These are phyloP conservation scores for Clonostachys solani DNA, from an alignment of 2,329 filamentous ascomycete species.

Conservation along the genomic window DNA sequence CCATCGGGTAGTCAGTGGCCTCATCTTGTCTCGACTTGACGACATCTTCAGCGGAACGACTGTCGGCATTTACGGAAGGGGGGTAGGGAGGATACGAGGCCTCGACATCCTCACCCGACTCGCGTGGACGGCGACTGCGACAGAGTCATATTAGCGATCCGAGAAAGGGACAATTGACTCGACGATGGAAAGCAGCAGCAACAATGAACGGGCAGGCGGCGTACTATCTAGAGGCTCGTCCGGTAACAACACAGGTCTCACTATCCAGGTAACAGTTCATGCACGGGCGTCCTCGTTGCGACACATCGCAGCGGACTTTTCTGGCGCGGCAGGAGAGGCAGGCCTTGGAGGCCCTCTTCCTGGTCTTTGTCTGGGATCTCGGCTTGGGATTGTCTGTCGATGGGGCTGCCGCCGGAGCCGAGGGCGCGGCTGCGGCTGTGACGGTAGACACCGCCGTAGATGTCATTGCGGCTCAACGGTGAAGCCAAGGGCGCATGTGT, in stretches of 20 bases:
- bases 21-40: constrained; percentile 17
- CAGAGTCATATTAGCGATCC: background rate
- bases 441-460: too few species aligned
- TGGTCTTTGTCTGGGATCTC: constrained; percentile 26
- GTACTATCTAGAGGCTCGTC: constrained; percentile 32
- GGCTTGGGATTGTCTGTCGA: constrained; percentile 15
- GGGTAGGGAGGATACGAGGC: constrained; percentile 20
- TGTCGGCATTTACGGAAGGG: constrained; percentile 13
- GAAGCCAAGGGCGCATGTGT: too few species aligned
- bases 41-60: constrained; percentile 17
- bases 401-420: background rate
- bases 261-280: constrained; percentile 49
- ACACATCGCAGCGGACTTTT: constrained; percentile 47
- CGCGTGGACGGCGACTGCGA: constrained; percentile 17
- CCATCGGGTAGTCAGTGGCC: too few species aligned
- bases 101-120: constrained; percentile 16
- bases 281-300: constrained; percentile 41
- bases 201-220: constrained; percentile 11
- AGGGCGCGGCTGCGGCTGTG: too few species aligned
- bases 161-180: background rate
- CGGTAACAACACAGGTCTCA: constrained; percentile 35
- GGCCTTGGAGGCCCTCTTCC: constrained; percentile 43
- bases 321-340: constrained; percentile 46
- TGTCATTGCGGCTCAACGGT: too few species aligned
- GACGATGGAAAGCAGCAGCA: too few species aligned